Evolutionary conservation across 2,329 filamentous ascomycete species (phyloP).

Genomic region (Fusarium aywerte): DNA sequence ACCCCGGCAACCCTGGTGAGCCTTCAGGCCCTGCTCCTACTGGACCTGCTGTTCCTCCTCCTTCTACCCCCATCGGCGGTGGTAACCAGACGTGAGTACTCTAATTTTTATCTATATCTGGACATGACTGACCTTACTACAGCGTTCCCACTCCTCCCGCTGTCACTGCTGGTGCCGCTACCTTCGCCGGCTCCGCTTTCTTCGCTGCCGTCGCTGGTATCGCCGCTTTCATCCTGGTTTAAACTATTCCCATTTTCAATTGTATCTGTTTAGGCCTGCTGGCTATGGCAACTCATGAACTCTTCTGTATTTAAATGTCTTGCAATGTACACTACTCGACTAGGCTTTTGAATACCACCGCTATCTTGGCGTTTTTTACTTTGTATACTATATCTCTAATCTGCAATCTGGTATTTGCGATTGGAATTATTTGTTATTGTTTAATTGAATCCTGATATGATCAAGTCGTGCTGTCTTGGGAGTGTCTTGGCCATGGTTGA

Average conservation of each 20-base stretch:
- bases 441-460: conserved; percentile 2
- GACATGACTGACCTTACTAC: conserved; percentile 22
- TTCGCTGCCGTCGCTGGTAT: conserved; percentile 66
- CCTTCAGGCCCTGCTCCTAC: conserved; percentile 18
- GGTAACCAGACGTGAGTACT: conserved; percentile 51
- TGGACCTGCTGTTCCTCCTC: conserved; percentile 45
- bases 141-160: conserved; percentile 46
- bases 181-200: conserved; percentile 63
- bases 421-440: conserved; percentile 15
- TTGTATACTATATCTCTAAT: conserved; percentile 59
- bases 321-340: conserved; percentile 54
- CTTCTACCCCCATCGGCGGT: conserved; percentile 38
- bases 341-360: conserved; percentile 52
- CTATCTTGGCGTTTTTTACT: conserved; percentile 41
- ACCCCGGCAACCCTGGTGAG: conserved; percentile 11
- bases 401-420: conserved; percentile 44
- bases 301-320: conserved; percentile 47
- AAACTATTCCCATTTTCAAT: conserved; percentile 54
- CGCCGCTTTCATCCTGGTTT: conserved; percentile 65
- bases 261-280: conserved; percentile 54
- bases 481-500: too few species aligned
- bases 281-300: conserved; percentile 55
- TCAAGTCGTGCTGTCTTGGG: neutral
- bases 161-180: conserved; percentile 64
- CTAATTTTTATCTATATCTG: neutral